phyloP scores from a whole-genome alignment of 495 filamentous ascomycete genomes.

The Daldinia vernicosa region DNA sequence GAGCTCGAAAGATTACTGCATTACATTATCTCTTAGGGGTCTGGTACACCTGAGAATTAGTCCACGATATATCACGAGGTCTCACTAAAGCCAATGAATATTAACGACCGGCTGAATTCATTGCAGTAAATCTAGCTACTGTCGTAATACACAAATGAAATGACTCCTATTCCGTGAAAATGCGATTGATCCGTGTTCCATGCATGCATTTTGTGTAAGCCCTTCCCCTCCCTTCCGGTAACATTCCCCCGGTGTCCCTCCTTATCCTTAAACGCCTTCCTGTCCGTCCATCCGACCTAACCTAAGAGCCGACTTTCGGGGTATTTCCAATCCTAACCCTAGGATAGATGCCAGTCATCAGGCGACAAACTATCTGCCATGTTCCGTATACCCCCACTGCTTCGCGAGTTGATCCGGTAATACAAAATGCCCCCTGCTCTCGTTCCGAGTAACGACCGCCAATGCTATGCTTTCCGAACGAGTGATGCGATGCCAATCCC shows the following conservation, averaged over 20 bases:
- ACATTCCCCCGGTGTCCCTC: not conserved
- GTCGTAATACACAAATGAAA: not conserved
- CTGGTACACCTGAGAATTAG: not conserved
- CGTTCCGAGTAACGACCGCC: not conserved
- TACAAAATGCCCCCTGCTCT: not conserved
- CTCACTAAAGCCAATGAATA: not conserved
- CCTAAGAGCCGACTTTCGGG: not conserved
- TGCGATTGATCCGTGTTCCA: not conserved
- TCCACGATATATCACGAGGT: not conserved
- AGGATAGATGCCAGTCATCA: not conserved
- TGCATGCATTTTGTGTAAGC: constrained; percentile 4
- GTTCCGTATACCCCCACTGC: not conserved
- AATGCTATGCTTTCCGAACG: not conserved
- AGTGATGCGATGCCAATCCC: not conserved
- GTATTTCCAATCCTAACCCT: not conserved
- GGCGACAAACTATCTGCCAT: not conserved
- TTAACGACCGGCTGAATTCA: not conserved
- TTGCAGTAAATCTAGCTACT: not conserved
- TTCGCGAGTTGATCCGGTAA: not conserved
- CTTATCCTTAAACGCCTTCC: constrained; percentile 3
- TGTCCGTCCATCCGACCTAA: not conserved
- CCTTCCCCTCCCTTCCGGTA: not conserved
- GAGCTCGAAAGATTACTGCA: not conserved
- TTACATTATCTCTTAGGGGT: not conserved
- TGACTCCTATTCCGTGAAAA: not conserved